Evolutionary conservation across 805 yeast genomes (phyloP), one percentile per base, ranked within the genome.

Genomic region (Zygoascus tannicola): DNA sequence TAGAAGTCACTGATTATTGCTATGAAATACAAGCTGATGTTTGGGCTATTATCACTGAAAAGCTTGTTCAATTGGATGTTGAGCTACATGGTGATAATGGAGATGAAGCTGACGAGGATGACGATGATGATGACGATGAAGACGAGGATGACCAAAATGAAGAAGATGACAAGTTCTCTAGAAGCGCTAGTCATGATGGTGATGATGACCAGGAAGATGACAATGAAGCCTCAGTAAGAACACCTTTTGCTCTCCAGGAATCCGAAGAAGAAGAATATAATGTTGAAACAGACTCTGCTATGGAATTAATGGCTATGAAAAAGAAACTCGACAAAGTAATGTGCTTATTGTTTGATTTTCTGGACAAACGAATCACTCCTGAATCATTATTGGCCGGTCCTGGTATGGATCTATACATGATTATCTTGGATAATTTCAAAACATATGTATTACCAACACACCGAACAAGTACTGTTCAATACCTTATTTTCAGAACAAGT

Each of bases 391-490:
- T 71, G 43, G 65, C 72, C 20, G 87, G 84, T 12, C 77, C 74
- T 45, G 85, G 87, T 1, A 74, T 85, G 5, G 63, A 70, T 12
- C 65, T 85, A 14, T 90, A 80, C 66, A 81, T 80, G 52, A 80
- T 85, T 2, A 67, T 92, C 44, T 75, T 83, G 1, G 75, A 88
- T 1, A 67, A 85, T 21, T 90, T 90, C 70, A 80, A 78, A 56
- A 73, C 86, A 1, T 92, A 85, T 53, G 75, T 92, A 33, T 67
- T 90, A 48, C 94, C 97, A 20, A 92, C 98, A 1, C 95, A 88
- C 62, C 81, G 82, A 60, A 90, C 97, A 10, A 78, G 85, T 56
- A 80, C 87, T 34, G 80, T 85, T 19, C 98, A 90, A 63, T 90
- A 83, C 58, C 66, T 88, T 21, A 62, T 88, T 60, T 90, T 90